Conservation (phyloP, 306 rosid species). For the Prunus fruticosa region DNA sequence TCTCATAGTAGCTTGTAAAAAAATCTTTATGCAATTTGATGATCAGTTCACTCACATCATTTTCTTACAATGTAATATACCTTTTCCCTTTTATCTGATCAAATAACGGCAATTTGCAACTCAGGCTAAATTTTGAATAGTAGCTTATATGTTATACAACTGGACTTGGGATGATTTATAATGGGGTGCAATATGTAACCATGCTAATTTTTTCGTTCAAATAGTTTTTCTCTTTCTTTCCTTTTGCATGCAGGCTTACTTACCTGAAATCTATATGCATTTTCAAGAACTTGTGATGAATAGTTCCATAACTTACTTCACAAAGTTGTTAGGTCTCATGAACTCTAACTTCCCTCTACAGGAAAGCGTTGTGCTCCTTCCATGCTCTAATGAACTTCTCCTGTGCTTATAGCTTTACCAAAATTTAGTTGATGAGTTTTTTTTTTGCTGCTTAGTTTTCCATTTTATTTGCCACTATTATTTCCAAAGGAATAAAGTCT, state of each 20-base stretch:
- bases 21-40: background rate
- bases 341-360: background rate
- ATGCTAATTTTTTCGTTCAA: background rate
- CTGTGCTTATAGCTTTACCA: background rate
- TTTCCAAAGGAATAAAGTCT: conserved; percentile 18
- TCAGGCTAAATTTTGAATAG: background rate
- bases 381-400: background rate
- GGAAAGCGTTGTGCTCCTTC: background rate
- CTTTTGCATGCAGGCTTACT: background rate
- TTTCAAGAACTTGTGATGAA: background rate
- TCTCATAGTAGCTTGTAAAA: background rate
- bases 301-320: background rate
- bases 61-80: background rate
- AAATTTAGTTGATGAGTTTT: conserved; percentile 5
- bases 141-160: background rate
- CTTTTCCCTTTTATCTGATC: background rate
- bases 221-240: background rate
- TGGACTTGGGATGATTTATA: background rate
- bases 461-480: conserved; percentile 7
- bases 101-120: background rate
- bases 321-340: background rate
- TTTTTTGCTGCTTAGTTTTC: conserved; percentile 14
- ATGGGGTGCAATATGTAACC: background rate
- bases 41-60: background rate
- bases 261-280: background rate